phyloP scores from a whole-genome alignment of 192 early-diverging fungal genomes.

The Coemansia sp. region DNA sequence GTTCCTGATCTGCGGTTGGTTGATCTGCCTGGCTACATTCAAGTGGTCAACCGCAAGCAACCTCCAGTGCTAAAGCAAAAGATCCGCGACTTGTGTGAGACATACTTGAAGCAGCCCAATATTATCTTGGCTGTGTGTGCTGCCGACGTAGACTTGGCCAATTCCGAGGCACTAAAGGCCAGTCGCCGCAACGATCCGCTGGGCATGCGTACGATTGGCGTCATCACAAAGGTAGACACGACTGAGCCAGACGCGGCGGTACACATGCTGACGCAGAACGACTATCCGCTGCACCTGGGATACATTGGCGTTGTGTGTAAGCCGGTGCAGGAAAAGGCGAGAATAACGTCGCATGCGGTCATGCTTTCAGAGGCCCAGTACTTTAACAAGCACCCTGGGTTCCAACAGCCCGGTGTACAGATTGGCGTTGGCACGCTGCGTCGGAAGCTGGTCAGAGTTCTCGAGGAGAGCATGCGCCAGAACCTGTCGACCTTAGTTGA shows the following conservation, averaged over 20 bases:
- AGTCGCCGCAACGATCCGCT: constrained; percentile 77
- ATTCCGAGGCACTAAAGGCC: constrained; percentile 78
- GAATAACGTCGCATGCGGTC: constrained; percentile 26
- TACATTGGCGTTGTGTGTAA: constrained; percentile 97
- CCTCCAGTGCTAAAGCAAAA: constrained; percentile 72
- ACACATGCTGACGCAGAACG: constrained; percentile 80
- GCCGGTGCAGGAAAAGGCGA: constrained; percentile 47
- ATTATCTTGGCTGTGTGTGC: constrained; percentile 83
- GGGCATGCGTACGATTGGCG: constrained; percentile 78
- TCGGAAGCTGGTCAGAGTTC: constrained; percentile 81
- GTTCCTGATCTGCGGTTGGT: constrained; percentile 82
- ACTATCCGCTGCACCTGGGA: constrained; percentile 92
- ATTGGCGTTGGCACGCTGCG: constrained; percentile 87
- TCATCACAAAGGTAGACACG: constrained; percentile 86
- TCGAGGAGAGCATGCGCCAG: constrained; percentile 90
- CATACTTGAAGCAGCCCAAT: constrained; percentile 77
- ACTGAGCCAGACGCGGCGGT: constrained; percentile 79
- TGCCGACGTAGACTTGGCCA: constrained; percentile 84
- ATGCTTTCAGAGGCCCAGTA: constrained; percentile 60
- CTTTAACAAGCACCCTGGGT: constrained; percentile 59
- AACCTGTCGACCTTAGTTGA: constrained; percentile 82
- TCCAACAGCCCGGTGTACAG: constrained; percentile 57
- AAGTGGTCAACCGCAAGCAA: constrained; percentile 80
- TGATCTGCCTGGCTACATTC: constrained; percentile 85
- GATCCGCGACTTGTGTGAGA: constrained; percentile 82